Conservation (phyloP, 371 early-diverging fungal species). For the Funneliformis caledonium region DNA sequence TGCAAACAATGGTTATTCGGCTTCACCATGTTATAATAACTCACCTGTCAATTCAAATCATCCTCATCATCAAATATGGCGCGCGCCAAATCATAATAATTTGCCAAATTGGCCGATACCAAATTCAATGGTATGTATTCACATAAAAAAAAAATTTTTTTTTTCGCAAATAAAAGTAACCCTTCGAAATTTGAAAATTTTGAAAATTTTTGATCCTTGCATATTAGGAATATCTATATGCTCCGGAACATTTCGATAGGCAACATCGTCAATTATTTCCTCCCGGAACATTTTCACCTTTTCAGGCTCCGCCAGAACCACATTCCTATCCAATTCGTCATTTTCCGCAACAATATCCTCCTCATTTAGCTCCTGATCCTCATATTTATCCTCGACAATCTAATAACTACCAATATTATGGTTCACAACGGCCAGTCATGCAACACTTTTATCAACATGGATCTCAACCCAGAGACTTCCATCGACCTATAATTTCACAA, state of each 20-base stretch:
- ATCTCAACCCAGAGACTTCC: not conserved
- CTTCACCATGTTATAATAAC: not conserved
- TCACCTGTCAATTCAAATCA: not conserved
- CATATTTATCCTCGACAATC: not conserved
- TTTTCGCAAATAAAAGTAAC: not conserved
- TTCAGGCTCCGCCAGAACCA: not conserved
- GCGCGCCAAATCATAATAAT: not conserved
- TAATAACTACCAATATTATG: not conserved
- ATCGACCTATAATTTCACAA: not conserved
- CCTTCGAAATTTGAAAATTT: not conserved
- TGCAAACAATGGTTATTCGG: not conserved
- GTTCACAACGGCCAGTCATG: not conserved
- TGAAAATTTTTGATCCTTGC: not conserved
- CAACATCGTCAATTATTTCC: not conserved
- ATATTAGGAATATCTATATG: not conserved
- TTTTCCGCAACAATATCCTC: not conserved
- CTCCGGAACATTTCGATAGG: not conserved
- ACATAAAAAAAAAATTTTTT: not conserved
- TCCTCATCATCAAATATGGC: not conserved
- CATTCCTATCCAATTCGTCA: not conserved
- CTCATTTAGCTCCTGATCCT: not conserved
- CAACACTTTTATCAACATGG: not conserved
- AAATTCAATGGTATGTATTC: conserved; percentile 2
- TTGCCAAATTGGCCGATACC: not conserved
- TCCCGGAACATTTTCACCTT: not conserved